phyloP scores from a whole-genome alignment of 2,329 filamentous ascomycete species.

The Trichophyton simii region DNA sequence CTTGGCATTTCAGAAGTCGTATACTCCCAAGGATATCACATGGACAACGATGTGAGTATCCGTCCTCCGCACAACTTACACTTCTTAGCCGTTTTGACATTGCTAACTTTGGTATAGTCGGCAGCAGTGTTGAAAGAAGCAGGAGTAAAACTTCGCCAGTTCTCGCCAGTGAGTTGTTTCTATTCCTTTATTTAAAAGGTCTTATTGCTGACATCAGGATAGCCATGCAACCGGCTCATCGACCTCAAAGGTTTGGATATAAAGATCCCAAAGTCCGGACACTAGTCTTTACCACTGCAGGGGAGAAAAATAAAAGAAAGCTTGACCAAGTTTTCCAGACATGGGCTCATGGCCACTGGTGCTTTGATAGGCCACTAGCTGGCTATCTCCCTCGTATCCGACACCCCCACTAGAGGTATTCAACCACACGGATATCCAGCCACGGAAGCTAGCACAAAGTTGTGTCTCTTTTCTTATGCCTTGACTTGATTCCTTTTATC shows the following conservation, averaged over 20 bases:
- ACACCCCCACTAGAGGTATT: background rate
- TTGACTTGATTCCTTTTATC: background rate
- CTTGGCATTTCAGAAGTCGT: conserved; percentile 93
- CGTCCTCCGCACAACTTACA: background rate
- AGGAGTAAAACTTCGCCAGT: conserved; percentile 75
- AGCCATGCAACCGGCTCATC: conserved; percentile 54
- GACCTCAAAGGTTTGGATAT: conserved; percentile 38
- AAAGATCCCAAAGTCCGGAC: background rate
- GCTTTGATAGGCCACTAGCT: background rate
- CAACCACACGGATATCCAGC: background rate
- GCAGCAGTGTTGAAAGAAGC: conserved; percentile 72
- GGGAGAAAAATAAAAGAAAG: background rate
- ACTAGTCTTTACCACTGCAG: background rate
- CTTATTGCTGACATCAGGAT: conserved; percentile 7
- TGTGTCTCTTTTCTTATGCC: background rate
- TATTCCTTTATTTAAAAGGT: conserved; percentile 4
- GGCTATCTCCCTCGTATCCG: background rate
- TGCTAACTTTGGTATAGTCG: conserved; percentile 35
- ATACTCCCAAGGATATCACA: conserved; percentile 85
- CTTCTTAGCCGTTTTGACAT: background rate
- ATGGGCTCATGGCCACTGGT: background rate
- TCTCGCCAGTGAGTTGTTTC: conserved; percentile 56
- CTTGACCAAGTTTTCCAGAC: background rate
- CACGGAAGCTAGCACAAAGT: background rate
- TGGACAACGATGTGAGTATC: conserved; percentile 55